Evolutionary conservation across 2,329 filamentous ascomycete species (phyloP).

Genomic region (Pseudomassariella vexata): DNA sequence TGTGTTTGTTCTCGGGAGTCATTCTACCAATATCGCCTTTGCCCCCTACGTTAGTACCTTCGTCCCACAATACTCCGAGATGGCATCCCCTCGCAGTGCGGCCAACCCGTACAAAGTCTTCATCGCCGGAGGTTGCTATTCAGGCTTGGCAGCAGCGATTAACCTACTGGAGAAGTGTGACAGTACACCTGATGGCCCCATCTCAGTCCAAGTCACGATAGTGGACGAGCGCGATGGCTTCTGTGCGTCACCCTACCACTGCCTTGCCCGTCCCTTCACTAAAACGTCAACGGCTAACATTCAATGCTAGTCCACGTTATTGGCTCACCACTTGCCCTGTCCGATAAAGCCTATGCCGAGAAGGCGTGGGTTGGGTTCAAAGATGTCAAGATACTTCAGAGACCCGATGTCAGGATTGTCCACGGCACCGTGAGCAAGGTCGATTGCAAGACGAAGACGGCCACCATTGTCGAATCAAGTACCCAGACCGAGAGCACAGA

Average conservation of each 20-base stretch:
- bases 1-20: too few relatives aligned
- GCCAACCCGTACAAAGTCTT: conserved; percentile 48
- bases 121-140: conserved; percentile 66
- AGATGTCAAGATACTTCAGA: conserved; percentile 61
- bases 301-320: conserved; percentile 62
- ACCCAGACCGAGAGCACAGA: conserved; percentile 36
- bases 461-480: conserved; percentile 45
- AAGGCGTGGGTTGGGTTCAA: conserved; percentile 67
- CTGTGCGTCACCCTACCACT: conserved; percentile 46
- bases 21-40: neutral
- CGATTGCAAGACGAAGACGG: conserved; percentile 53
- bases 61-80: conserved; percentile 1
- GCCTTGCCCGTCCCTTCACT: conserved; percentile 5
- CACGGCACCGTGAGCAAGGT: conserved; percentile 60
- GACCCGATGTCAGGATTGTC: conserved; percentile 55
- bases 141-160: conserved; percentile 60
- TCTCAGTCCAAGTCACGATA: conserved; percentile 64
- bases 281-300: conserved; percentile 6
- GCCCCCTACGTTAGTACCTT: too few relatives aligned
- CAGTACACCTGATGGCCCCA: conserved; percentile 36
- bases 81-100: conserved; percentile 2
- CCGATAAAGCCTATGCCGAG: conserved; percentile 54
- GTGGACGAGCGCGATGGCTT: conserved; percentile 80
- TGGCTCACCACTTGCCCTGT: conserved; percentile 67
- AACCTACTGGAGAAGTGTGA: conserved; percentile 62